Evolutionary conservation across 768 basidiomycete genomes (phyloP).

Genomic region (Coprinellus micaceus): DNA sequence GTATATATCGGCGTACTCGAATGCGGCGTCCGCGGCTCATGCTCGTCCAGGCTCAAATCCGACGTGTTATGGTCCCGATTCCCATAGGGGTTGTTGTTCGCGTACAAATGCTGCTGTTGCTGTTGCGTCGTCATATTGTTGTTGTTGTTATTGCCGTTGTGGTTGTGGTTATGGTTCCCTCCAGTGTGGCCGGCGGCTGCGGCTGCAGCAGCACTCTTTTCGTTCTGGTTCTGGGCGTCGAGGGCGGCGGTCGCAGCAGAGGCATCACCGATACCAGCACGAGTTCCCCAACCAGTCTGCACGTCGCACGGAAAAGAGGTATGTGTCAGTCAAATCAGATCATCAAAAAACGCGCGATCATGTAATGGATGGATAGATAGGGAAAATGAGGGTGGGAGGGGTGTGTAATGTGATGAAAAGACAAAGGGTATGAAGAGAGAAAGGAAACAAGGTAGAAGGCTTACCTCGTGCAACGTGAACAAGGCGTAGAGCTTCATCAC

Average conservation of each 20-base stretch:
- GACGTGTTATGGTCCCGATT: constrained; percentile 17
- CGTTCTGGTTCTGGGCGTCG: constrained; percentile 39
- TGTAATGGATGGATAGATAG: neutral
- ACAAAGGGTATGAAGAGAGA: too few species aligned
- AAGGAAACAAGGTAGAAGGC: too few species aligned
- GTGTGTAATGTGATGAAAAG: constrained; percentile 1
- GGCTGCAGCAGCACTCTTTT: constrained; percentile 21
- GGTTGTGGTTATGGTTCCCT: neutral
- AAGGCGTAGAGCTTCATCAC: constrained; percentile 93
- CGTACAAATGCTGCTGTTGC: constrained; percentile 6
- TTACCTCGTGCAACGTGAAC: constrained; percentile 85
- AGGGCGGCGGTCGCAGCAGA: constrained; percentile 70
- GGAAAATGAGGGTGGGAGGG: neutral
- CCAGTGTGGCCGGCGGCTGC: too few species aligned
- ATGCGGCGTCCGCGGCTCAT: constrained; percentile 1
- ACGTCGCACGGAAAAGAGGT: neutral
- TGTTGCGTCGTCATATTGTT: too few species aligned
- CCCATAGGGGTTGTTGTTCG: constrained; percentile 24
- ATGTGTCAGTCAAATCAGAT: constrained; percentile 2
- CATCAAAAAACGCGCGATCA: neutral
- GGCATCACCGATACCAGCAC: constrained; percentile 86
- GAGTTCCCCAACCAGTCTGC: constrained; percentile 93
- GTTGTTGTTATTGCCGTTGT: too few species aligned
- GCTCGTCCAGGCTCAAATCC: constrained; percentile 3
- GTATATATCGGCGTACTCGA: constrained; percentile 3